Evolutionary conservation across 768 basidiomycete species (phyloP), one percentile per base, ranked within the genome.

Genomic region (Lyophyllum shimeji): DNA sequence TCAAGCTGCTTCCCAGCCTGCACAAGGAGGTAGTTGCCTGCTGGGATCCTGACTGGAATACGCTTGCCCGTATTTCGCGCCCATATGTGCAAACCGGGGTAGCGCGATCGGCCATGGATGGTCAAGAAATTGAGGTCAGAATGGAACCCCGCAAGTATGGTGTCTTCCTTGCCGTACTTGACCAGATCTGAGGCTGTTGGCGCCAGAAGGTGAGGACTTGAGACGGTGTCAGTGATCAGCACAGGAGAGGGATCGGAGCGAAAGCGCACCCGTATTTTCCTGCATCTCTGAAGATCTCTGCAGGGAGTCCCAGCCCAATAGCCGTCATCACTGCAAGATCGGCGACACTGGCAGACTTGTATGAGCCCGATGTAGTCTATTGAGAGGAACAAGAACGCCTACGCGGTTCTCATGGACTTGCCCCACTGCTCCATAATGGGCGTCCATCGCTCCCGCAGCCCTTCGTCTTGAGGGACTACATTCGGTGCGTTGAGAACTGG

Each of bases 1-100:
- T 97, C 95, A 11, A 98, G 81, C 67, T 98, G 95, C 71, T 95
- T 96, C 39, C 95, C 95, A 1, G 95, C 95, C 71, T 98, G 95
- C 1, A 98, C 93, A 13, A 98, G 82, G 31, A 98, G 80, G 66
- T 87, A 86, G 39, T 86, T 82, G 3, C 89, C 90, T 0, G 82
- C 76, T 0, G 95, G 95, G 48, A 98, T 93, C 65, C 81, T 85
- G 44, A 97, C 95, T 1, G 87, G 77, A 57, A 98, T 92, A 13
- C 92, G 86, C 68, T 90, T 93, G 27, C 95, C 95, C 0, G 88
- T 87, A 65, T 98, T 97, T 34, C 95, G 82, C 13, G 93, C 95
- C 95, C 95, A 97, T 50, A 98, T 90, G 68, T 97, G 83, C 21
- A 97, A 78, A 24, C 92, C 93, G 0, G 93, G 91, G 70, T 89